phyloP scores from a whole-genome alignment of 441 rosid genomes.

The Sinapis alba region DNA sequence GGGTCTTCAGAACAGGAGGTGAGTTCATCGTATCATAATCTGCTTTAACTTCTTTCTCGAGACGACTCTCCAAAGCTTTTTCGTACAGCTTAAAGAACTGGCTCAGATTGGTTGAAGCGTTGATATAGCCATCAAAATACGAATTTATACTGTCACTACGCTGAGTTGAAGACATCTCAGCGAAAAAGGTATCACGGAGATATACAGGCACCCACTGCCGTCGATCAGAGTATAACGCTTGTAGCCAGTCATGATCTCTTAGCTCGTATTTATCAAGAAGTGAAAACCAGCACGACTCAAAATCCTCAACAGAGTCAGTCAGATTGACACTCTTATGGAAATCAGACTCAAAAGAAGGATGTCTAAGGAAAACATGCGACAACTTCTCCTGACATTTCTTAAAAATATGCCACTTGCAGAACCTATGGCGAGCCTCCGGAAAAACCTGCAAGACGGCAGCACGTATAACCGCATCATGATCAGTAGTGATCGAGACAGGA shows the following conservation, averaged over 20 bases:
- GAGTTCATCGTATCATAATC: conserved; percentile 85
- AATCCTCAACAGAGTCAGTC: conserved; percentile 79
- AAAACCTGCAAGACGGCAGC: conserved; percentile 79
- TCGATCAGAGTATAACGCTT: conserved; percentile 64
- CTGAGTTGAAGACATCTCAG: conserved; percentile 80
- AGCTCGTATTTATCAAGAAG: conserved; percentile 80
- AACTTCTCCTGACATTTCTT: conserved; percentile 86
- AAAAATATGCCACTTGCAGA: conserved; percentile 92
- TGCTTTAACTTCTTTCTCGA: conserved; percentile 89
- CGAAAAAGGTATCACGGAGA: conserved; percentile 82
- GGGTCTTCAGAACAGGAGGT: conserved; percentile 75
- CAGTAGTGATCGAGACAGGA: conserved; percentile 82
- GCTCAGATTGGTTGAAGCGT: conserved; percentile 72
- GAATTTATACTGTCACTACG: conserved; percentile 85
- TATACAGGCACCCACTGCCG: conserved; percentile 90
- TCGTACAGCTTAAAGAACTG: conserved; percentile 89
- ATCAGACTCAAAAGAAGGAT: conserved; percentile 82
- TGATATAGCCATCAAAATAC: conserved; percentile 85
- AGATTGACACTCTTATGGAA: conserved; percentile 81
- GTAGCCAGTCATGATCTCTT: conserved; percentile 87
- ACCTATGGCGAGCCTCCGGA: conserved; percentile 82
- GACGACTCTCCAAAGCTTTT: conserved; percentile 79
- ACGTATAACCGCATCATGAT: conserved; percentile 75
- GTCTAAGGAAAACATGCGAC: conserved; percentile 70
- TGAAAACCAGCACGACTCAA: conserved; percentile 80